Conservation (phyloP, 208 protist species). For the Leptomonas seymouri region DNA sequence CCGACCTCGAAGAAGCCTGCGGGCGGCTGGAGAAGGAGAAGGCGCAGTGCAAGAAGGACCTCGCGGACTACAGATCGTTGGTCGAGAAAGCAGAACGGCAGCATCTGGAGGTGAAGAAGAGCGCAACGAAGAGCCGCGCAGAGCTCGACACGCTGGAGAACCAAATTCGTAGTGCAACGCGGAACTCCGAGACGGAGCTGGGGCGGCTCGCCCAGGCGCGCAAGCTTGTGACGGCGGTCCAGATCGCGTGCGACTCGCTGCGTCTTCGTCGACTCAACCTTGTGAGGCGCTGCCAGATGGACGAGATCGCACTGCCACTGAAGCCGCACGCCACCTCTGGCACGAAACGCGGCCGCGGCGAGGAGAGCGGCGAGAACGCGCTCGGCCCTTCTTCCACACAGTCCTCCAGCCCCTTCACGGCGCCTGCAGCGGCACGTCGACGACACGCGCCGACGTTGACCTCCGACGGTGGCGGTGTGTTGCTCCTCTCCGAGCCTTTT, state of each 20-base stretch:
- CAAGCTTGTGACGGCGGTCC: conserved; percentile 62
- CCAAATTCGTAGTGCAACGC: conserved; percentile 54
- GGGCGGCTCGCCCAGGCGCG: conserved; percentile 59
- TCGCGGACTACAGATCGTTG: conserved; percentile 53
- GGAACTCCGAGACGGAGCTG: conserved; percentile 62
- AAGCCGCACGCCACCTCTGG: conserved; percentile 40
- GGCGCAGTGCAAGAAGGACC: conserved; percentile 61
- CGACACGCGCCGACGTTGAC: not conserved
- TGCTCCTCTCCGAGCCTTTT: conserved; percentile 72
- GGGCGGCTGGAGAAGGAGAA: conserved; percentile 52
- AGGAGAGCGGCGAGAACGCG: conserved; percentile 20
- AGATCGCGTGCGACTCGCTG: conserved; percentile 84
- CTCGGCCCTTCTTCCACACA: not conserved
- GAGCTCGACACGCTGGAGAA: conserved; percentile 67
- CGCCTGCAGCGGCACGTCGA: not conserved
- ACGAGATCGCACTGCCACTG: conserved; percentile 81
- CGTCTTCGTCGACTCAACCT: conserved; percentile 75
- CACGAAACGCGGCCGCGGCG: conserved; percentile 48
- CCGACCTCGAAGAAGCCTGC: conserved; percentile 47
- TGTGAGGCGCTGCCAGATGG: conserved; percentile 85
- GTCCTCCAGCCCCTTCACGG: not conserved
- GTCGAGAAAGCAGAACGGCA: conserved; percentile 59
- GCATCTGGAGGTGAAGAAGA: conserved; percentile 36
- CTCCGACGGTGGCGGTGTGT: conserved; percentile 1
- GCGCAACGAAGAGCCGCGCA: conserved; percentile 38